Evolutionary conservation across 495 filamentous ascomycete genomes (phyloP).

Genomic region (Usnea hakonensis): DNA sequence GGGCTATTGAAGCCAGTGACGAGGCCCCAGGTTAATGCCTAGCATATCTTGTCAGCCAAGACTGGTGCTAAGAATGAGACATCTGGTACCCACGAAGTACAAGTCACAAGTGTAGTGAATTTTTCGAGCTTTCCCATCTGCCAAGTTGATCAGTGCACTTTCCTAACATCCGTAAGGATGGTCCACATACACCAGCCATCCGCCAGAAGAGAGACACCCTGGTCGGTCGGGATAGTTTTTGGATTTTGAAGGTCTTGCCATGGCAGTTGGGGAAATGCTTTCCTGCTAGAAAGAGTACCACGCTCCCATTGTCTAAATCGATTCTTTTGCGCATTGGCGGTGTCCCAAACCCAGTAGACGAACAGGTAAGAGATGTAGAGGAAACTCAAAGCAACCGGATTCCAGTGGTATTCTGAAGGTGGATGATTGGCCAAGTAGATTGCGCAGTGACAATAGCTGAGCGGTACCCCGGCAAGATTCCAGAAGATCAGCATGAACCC

Average conservation of each 20-base stretch:
- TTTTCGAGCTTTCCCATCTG: slow-evolving; percentile 79
- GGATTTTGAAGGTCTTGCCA: slow-evolving; percentile 87
- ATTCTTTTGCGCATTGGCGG: slow-evolving; percentile 90
- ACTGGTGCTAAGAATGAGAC: slow-evolving; percentile 23
- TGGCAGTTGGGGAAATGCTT: slow-evolving; percentile 86
- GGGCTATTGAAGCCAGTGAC: slow-evolving; percentile 67
- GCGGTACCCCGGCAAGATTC: slow-evolving; percentile 93
- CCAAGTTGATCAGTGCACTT: background rate
- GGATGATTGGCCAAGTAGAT: slow-evolving; percentile 87
- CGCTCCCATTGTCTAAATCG: slow-evolving; percentile 76
- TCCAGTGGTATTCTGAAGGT: slow-evolving; percentile 75
- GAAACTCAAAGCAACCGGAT: slow-evolving; percentile 53
- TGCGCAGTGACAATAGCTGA: slow-evolving; percentile 95
- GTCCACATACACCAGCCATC: slow-evolving; percentile 76
- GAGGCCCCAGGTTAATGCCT: slow-evolving; percentile 52
- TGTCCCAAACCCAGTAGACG: slow-evolving; percentile 90
- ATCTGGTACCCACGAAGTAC: slow-evolving; percentile 59
- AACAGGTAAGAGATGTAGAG: slow-evolving; percentile 71
- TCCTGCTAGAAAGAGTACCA: slow-evolving; percentile 62
- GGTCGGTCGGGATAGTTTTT: slow-evolving; percentile 67
- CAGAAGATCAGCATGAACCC: slow-evolving; percentile 99
- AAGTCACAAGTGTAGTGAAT: slow-evolving; percentile 91
- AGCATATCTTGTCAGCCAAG: background rate
- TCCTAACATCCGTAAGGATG: background rate
- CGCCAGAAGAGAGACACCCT: slow-evolving; percentile 73